A percentile compares a stretch with the other conserved stretches of the same genome.
phyloP scores from a whole-genome alignment of 805 yeast species.

The Maudiozyma turicensis region DNA sequence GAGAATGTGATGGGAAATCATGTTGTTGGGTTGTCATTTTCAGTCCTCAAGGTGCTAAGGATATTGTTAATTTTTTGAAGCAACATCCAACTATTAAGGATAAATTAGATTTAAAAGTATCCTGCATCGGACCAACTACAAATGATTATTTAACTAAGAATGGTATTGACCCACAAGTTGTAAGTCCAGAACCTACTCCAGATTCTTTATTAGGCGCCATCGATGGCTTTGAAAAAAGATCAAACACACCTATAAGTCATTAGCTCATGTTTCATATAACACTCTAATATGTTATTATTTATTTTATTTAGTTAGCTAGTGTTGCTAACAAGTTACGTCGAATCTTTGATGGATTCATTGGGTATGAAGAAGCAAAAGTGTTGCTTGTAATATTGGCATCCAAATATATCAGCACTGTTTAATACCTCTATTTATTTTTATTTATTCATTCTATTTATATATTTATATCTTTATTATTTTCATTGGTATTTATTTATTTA shows the following conservation, averaged over 20 bases:
- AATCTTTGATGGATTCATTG: too few relatives aligned
- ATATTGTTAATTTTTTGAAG: constrained; percentile 42
- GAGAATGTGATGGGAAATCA: not conserved
- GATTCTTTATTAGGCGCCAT: constrained; percentile 37
- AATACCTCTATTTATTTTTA: not conserved
- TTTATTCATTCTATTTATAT: not conserved
- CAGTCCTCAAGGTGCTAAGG: constrained; percentile 81
- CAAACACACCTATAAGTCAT: not conserved
- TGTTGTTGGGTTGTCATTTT: constrained; percentile 70
- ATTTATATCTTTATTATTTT: not conserved
- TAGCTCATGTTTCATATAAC: not conserved
- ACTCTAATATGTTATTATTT: not conserved
- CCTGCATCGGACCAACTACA: constrained; percentile 92
- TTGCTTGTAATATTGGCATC: too few relatives aligned
- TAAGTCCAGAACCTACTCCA: constrained; percentile 69
- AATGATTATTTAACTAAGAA: constrained; percentile 45
- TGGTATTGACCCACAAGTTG: constrained; percentile 50
- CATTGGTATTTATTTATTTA: not conserved
- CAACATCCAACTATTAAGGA: constrained; percentile 19
- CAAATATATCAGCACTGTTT: too few relatives aligned
- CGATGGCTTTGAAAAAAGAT: constrained; percentile 1
- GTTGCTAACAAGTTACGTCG: too few relatives aligned
- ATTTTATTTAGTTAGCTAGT: not conserved
- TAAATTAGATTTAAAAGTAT: constrained; percentile 32
- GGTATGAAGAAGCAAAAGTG: too few relatives aligned